These are phyloP conservation scores for Fraxinus greggii DNA, from an alignment of 305 asterid species.

Conservation along the genomic window DNA sequence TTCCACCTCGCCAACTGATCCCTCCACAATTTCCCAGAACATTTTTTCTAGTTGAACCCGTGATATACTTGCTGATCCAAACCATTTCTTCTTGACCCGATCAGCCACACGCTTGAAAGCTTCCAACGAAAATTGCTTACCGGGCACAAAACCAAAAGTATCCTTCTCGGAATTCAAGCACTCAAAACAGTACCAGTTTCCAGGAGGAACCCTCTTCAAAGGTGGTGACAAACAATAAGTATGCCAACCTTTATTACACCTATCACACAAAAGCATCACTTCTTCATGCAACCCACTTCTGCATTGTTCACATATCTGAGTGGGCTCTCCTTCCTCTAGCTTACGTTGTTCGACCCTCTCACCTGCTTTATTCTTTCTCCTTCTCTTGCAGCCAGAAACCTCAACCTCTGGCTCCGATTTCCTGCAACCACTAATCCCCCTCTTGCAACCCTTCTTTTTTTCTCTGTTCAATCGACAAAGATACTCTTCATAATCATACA, in stretches of 20 bases:
- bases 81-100: slow-evolving; percentile 84
- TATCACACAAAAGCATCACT: slow-evolving; percentile 92
- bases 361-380: slow-evolving; percentile 68
- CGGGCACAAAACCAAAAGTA: slow-evolving; percentile 86
- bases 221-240: slow-evolving; percentile 93
- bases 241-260: slow-evolving; percentile 98
- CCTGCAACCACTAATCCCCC: slow-evolving; percentile 41
- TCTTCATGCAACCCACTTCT: slow-evolving; percentile 92
- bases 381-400: slow-evolving; percentile 58
- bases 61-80: slow-evolving; percentile 68
- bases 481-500: slow-evolving; percentile 81
- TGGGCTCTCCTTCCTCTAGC: slow-evolving; percentile 44
- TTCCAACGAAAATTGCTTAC: slow-evolving; percentile 73
- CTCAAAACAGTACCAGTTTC: slow-evolving; percentile 94
- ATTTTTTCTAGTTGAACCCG: slow-evolving; percentile 77
- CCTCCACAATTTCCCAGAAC: slow-evolving; percentile 97
- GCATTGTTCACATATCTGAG: slow-evolving; percentile 94
- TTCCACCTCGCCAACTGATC: slow-evolving; percentile 86
- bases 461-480: slow-evolving; percentile 53
- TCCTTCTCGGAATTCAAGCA: slow-evolving; percentile 91
- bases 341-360: slow-evolving; percentile 54
- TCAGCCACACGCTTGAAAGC: slow-evolving; percentile 92
- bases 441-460: slow-evolving; percentile 44
- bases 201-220: slow-evolving; percentile 68
- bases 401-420: slow-evolving; percentile 44